Conservation (phyloP, 257 asterid species). For the Paulownia fortunei region DNA sequence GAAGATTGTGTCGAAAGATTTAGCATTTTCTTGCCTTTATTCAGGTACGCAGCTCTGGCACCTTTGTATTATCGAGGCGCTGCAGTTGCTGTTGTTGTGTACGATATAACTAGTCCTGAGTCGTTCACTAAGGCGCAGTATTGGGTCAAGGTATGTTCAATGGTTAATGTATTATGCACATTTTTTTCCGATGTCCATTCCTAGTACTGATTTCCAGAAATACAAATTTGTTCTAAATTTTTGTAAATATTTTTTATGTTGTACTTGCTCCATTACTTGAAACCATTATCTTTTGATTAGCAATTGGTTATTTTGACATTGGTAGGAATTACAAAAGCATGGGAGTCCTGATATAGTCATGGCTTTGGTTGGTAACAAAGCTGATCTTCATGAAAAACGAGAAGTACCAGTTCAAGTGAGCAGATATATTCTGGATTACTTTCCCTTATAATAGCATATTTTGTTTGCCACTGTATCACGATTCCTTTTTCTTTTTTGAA, state of each 20-base stretch:
- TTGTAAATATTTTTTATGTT: not conserved
- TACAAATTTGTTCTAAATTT: not conserved
- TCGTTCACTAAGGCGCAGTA: conserved; percentile 84
- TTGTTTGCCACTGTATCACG: not conserved
- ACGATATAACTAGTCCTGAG: conserved; percentile 95
- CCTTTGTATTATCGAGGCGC: conserved; percentile 93
- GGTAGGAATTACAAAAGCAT: conserved; percentile 91
- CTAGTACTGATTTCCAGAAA: conserved; percentile 7
- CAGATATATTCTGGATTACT: conserved; percentile 2
- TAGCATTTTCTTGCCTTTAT: conserved; percentile 25
- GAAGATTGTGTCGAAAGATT: conserved; percentile 18
- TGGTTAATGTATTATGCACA: not conserved
- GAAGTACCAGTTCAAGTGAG: conserved; percentile 87
- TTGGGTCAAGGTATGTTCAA: conserved; percentile 78
- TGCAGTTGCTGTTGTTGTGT: conserved; percentile 84
- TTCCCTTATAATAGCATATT: not conserved
- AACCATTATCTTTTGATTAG: conserved; percentile 5
- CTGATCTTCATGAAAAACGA: conserved; percentile 89
- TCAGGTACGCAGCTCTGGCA: conserved; percentile 87
- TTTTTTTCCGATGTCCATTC: too few relatives aligned
- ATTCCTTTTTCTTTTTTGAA: conserved; percentile 37
- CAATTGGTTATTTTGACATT: conserved; percentile 19
- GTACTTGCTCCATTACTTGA: not conserved
- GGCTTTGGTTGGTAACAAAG: conserved; percentile 99
- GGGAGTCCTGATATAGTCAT: conserved; percentile 94